Base-by-base conservation (phyloP, 257 asterid genomes). In the Solanum ahanhuiri region DNA sequence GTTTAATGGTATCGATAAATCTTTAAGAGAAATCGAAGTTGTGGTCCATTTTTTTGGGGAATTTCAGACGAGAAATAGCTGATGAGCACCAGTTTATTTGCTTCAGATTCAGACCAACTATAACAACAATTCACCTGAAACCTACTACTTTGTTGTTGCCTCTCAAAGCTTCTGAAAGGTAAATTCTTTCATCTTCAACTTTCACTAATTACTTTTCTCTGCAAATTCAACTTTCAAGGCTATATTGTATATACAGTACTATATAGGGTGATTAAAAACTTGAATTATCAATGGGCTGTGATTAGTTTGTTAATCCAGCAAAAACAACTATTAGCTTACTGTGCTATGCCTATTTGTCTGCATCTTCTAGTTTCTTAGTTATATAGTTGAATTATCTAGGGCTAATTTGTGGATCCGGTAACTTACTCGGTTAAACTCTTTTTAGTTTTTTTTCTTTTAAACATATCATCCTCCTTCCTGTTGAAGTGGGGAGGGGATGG, bases 31-130 rank as follows among this genome's bases (percentile, higher is more conserved):
- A 25, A 25, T 82, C 73, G 67, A 58, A 89, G 60, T 60, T 45
- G 92, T 92, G 95, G 97, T 90, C 94, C 95, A 92, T 31, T 41
- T 88, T 89, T 86, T 81, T 30, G 86, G 90, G 87, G 82, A 85
- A 93, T 85, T 88, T 86, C 88, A 76, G 87, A 81, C 91, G 87
- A 91, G 81, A 89, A 51, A 83, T 83, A 82, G 87, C 88, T 85
- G 88, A 88, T 89, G 86, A 81, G 90, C 57, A 76, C n/a, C 35
- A 58, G 63, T 14, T 83, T 87, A 48, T 85, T 77, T 76, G 64
- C 85, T 83, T 91, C 83, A 25, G 60, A 85, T 72, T 84, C 37
- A 54, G 64, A 41, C 54, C 45, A 84, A 22, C 39, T 57, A 57
- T 76, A 82, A 67, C 88, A 75, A 86, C 87, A 81, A 87, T 39